phyloP scores from a whole-genome alignment of 768 basidiomycete genomes.

The Lepiota subincarnata region DNA sequence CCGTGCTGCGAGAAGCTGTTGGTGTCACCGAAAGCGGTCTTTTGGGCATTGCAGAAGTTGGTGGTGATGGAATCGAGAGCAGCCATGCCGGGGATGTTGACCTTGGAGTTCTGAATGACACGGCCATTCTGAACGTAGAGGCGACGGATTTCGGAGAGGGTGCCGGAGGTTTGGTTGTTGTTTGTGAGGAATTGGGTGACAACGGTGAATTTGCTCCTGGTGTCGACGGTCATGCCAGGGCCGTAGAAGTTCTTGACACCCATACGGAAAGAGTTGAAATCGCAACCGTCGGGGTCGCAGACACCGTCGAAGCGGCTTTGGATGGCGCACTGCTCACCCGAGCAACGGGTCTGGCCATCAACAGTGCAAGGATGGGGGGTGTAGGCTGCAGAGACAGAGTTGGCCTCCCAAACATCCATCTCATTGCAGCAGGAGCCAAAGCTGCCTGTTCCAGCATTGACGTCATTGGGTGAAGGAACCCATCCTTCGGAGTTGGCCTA shows the following conservation, averaged over 20 bases:
- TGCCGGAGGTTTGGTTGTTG: slow-evolving; percentile 32
- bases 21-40: slow-evolving; percentile 42
- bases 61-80: slow-evolving; percentile 35
- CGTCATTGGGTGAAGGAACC: slow-evolving; percentile 32
- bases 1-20: slow-evolving; percentile 41
- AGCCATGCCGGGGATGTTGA: slow-evolving; percentile 28
- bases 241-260: slow-evolving; percentile 36
- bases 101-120: slow-evolving; percentile 32
- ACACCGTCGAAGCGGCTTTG: slow-evolving; percentile 20
- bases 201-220: slow-evolving; percentile 10
- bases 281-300: slow-evolving; percentile 43
- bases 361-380: slow-evolving; percentile 36
- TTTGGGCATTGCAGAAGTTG: slow-evolving; percentile 42
- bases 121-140: slow-evolving; percentile 31
- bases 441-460: slow-evolving; percentile 34
- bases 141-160: slow-evolving; percentile 15
- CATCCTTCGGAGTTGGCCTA: slow-evolving; percentile 40
- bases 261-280: slow-evolving; percentile 49
- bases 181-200: slow-evolving; percentile 41
- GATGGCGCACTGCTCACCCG: slow-evolving; percentile 26
- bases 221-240: slow-evolving; percentile 27
- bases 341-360: slow-evolving; percentile 30
- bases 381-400: slow-evolving; percentile 34
- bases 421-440: slow-evolving; percentile 39
- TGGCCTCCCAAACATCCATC: slow-evolving; percentile 47